Evolutionary conservation across 169 alveolate genomes (phyloP), one percentile per base, ranked within the genome.

Genomic region (Theileria sp.): DNA sequence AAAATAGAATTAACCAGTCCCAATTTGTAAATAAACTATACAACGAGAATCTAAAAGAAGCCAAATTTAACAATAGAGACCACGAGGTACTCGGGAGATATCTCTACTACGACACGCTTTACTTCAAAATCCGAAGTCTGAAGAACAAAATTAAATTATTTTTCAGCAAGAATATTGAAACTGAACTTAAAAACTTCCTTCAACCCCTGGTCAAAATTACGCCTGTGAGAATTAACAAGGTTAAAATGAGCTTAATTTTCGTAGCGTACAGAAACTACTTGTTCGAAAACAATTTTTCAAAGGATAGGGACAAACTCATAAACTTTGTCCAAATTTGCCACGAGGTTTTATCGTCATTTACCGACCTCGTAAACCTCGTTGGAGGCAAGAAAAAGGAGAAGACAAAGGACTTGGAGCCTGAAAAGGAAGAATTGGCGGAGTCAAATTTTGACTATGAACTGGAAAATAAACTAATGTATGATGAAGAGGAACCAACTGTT

Each of bases 191-290:
- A 38, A 38, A 17, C 25, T 32, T 21, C 58, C 34, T 66, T 9
- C 28, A 44, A 17, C 26, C 26, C 17, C 64, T 66, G 56, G 75
- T 66, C 9, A 25, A 25, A 9, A 21, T 8, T 25, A 38, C 10
- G 10, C 75, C 75, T 21, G 38, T 66, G 34, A 44, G 28, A 21
- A 66, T 25, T 26, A 21, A 28, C 58, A 66, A 66, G 75, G 75
- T 19, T 21, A 25, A 19, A 38, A 8, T 66, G 0, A n/a, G 38
- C 15, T 12, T 38, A 26, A 19, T 66, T 5, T 36, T 66, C 28
- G 75, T 21, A 0, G 51, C 75, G 0, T 66, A 36, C 51, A 10
- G 58, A 17, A 44, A 32, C 58, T 66, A 66, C 58, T 44, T 66
- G 32, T 36, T 66, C 61, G 44, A 44, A 17, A 26, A 28, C 64